Evolutionary conservation across 305 asterid species (phyloP), one percentile per base, ranked within the genome.

Genomic region (Coffea humblotiana): DNA sequence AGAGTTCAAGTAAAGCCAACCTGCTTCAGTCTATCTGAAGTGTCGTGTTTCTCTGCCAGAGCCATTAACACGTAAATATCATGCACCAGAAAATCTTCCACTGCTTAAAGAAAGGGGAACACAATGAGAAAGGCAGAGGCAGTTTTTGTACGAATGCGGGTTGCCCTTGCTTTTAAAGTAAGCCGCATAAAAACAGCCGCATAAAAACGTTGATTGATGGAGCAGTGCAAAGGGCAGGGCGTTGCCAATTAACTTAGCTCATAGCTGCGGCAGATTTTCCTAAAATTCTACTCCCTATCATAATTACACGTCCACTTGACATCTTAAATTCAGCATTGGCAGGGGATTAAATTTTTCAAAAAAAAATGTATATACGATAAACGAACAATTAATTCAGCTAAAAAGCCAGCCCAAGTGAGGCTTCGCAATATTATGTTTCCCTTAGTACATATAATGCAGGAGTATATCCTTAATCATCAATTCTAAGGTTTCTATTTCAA

Each of bases 1-100:
- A 45, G 72, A 25, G 23, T 54, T 77, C 35, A 58, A 27, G n/a
- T 19, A 82, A 40, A 40, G 54, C 84, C 51, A 72, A 91, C 98
- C 91, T 85, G 89, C 87, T 93, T 91, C 88, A 93, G 82, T 84
- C 87, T 83, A 52, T 87, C 91, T 3, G 90, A 79, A 75, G 83
- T 84, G 68, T 49, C 67, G 32, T 84, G 84, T 10, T 84, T 89
- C 79, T 89, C 91, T 4, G 91, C 89, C 78, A 82, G 82, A 80
- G 87, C 89, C 75, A 82, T 91, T 61, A 93, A 88, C 40, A 77
- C 77, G 85, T 89, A 77, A 64, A 88, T 84, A 83, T 94, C 95
- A 60, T 82, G 93, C 71, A 90, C 65, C 48, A 93, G 97, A 81
- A 94, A 92, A 85, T 94, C 98, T 82, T 90, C 92, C 74, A 88